Percentiles rank a stretch among this genome's conserved stretches.
Conservation (phyloP, 169 alveolate genomes). For the Plasmodium yoelii region DNA sequence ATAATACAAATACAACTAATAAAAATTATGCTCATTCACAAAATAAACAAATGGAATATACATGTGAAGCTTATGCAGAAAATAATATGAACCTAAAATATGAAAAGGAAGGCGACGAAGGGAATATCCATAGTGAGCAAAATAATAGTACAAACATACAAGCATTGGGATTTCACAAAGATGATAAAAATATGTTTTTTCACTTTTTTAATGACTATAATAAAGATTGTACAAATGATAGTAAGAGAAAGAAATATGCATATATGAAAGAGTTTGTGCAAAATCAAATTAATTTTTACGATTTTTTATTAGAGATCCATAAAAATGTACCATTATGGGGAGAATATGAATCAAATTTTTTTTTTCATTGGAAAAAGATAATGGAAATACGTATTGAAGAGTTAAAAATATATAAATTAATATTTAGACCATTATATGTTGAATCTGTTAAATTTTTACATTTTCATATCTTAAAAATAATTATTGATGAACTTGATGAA, state of each 20-base stretch:
- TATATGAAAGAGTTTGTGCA: constrained; percentile 73
- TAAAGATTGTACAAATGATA: background rate
- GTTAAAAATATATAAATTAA: constrained; percentile 54
- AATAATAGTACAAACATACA: background rate
- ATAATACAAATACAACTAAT: background rate
- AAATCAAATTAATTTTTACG: constrained; percentile 81
- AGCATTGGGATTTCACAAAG: too few species aligned
- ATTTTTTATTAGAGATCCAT: constrained; percentile 82
- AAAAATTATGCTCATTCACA: background rate
- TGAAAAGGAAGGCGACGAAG: background rate
- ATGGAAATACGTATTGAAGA: constrained; percentile 74
- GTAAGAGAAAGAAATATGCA: constrained; percentile 8
- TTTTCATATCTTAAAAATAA: constrained; percentile 49
- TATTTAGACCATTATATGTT: constrained; percentile 45
- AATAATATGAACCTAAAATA: background rate
- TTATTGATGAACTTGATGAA: constrained; percentile 56
- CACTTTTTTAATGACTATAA: background rate
- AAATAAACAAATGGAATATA: background rate
- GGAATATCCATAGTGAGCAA: background rate
- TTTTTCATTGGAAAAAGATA: constrained; percentile 83
- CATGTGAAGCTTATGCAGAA: background rate
- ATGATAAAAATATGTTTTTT: too few species aligned
- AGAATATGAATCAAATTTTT: constrained; percentile 81
- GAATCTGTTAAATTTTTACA: constrained; percentile 42
- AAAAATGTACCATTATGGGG: constrained; percentile 86